Conservation (phyloP, 495 filamentous ascomycete species). For the Annulohypoxylon stygium region DNA sequence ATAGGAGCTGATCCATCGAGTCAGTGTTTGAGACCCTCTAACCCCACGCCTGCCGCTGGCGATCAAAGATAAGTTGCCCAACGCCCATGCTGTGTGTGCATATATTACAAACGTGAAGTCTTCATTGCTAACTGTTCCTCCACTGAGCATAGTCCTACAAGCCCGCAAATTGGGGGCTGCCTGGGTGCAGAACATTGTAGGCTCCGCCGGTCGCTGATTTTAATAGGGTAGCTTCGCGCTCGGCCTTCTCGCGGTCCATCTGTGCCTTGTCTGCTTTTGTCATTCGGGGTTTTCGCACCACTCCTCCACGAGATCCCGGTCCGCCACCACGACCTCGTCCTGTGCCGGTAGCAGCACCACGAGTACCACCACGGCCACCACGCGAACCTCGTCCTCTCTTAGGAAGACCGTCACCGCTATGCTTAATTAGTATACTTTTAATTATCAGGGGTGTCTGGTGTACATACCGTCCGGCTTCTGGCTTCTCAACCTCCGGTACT, state of each 20-base stretch:
- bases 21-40: constrained; percentile 12
- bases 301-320: constrained; percentile 82
- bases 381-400: constrained; percentile 77
- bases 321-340: constrained; percentile 71
- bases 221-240: constrained; percentile 54
- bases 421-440: constrained; percentile 50
- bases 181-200: constrained; percentile 51
- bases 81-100: constrained; percentile 13
- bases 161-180: constrained; percentile 50
- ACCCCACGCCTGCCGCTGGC: constrained; percentile 9
- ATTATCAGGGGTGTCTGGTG: constrained; percentile 41
- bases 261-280: constrained; percentile 86
- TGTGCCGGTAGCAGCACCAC: constrained; percentile 65
- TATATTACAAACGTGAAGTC: constrained; percentile 26
- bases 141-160: constrained; percentile 28
- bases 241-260: constrained; percentile 69
- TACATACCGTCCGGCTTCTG: constrained; percentile 72
- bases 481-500: constrained; percentile 88
- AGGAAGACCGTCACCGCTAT: constrained; percentile 79
- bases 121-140: background rate
- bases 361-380: constrained; percentile 66
- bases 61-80: constrained; percentile 11
- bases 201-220: constrained; percentile 38
- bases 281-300: constrained; percentile 80
- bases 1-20: constrained; percentile 16